A percentile compares a stretch with the other conserved stretches of the same genome.
Evolutionary conservation across 2,329 filamentous ascomycete species (phyloP).

Genomic region (Lachnellula occidentalis): DNA sequence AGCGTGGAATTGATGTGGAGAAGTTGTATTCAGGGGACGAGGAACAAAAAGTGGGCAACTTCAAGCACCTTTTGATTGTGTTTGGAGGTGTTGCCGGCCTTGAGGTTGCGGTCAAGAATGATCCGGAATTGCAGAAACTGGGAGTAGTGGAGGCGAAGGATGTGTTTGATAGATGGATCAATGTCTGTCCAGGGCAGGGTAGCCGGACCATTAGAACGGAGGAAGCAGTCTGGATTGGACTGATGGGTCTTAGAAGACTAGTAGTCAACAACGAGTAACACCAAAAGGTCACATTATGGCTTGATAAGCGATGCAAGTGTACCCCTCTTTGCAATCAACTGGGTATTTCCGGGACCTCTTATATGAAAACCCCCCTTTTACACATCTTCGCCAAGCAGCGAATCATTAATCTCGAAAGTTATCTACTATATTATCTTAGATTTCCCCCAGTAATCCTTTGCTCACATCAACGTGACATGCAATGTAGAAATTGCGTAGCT

Average conservation of each 20-base stretch:
- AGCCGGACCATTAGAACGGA: constrained; percentile 79
- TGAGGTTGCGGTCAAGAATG: constrained; percentile 65
- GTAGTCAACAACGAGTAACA: constrained; percentile 32
- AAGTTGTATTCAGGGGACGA: constrained; percentile 24
- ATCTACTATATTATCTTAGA: too few relatives aligned
- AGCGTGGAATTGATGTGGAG: constrained; percentile 52
- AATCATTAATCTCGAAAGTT: too few relatives aligned
- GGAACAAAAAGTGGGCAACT: constrained; percentile 34
- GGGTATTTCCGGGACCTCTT: too few relatives aligned
- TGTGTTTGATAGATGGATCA: constrained; percentile 80
- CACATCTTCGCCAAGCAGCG: too few relatives aligned
- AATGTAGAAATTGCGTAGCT: too few relatives aligned
- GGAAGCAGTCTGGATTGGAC: constrained; percentile 72
- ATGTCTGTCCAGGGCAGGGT: constrained; percentile 73
- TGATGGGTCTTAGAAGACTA: constrained; percentile 60
- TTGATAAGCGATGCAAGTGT: too few relatives aligned
- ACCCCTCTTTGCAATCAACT: too few relatives aligned
- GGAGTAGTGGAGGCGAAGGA: constrained; percentile 61
- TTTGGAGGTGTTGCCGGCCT: constrained; percentile 78
- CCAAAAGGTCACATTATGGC: too few relatives aligned
- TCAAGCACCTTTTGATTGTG: constrained; percentile 69
- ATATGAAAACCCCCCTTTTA: too few relatives aligned
- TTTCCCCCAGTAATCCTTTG: too few relatives aligned
- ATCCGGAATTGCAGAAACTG: constrained; percentile 46
- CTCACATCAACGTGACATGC: too few relatives aligned